Base-by-base conservation (phyloP, 495 filamentous ascomycete species). In the Neurospora tetrasperma region DNA sequence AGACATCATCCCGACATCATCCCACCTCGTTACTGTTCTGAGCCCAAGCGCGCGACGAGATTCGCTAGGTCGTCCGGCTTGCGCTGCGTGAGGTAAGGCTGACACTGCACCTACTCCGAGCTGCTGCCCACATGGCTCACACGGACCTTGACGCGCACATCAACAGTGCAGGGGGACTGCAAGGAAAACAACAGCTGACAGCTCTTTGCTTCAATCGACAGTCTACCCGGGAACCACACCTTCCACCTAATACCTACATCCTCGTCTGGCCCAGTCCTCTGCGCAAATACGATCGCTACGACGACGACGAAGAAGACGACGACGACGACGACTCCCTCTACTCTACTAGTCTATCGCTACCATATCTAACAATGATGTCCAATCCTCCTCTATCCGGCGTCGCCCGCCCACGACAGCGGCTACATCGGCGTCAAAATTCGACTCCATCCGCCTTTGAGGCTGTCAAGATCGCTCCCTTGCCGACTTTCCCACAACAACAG, bases 381-480 rank as follows among this genome's bases (percentile, higher is more conserved):
- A 89, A 91, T 83, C 86, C 88, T 72, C 73, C 79, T 20, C 72
- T 75, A 11, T 83, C 83, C 71, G 88, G 85, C 81, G 88, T 82
- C 83, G 85, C 91, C 82, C 89, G 92, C 75, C 84, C 85, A 76
- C 90, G 90, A 82, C 89, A 89, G 78, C 88, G 89, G 80, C 89
- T 88, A 85, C 93, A 97, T 83, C 89, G 92, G 79, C 92, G 94
- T 80, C 93, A 95, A 85, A 90, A 93, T 78, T 97, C 94, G 77
- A 96, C 93, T 78, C 93, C 94, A 72, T 88, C 88, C 73, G 87
- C 86, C 76, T 91, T 91, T 82, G 90, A 93, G 79, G 87, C 87
- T 71, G 84, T 86, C 72, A 90, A 91, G 86, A 87, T 89, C 77
- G 81, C 83, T 69, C 86, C 83, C 82, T 85, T 91, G 77, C 86